These are phyloP conservation scores for Acaromyces ingoldii DNA, from an alignment of 1,284 basidiomycete species.

Conservation along the genomic window DNA sequence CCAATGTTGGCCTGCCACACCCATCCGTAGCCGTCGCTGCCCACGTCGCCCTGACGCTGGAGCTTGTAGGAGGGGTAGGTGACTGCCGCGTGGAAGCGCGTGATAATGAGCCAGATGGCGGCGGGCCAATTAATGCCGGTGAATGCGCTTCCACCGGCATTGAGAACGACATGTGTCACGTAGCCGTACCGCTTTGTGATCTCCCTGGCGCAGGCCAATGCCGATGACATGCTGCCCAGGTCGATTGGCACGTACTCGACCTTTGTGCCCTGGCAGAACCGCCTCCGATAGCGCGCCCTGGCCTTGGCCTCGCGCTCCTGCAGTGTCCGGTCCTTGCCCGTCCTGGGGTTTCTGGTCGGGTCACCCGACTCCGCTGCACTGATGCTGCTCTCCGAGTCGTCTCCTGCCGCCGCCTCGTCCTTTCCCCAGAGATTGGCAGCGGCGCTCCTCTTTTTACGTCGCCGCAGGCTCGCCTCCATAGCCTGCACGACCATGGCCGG, in stretches of 20 bases:
- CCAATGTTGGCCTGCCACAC: conserved; percentile 51
- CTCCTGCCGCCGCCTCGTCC: conserved; percentile 9
- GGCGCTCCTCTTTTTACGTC: conserved; percentile 24
- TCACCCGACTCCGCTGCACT: background rate
- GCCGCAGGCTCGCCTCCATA: conserved; percentile 17
- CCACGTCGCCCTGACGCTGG: conserved; percentile 45
- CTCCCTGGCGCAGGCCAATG: conserved; percentile 38
- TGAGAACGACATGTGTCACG: conserved; percentile 50
- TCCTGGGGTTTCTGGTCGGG: background rate
- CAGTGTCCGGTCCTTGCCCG: conserved; percentile 20
- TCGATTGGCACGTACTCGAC: conserved; percentile 49
- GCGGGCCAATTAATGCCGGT: conserved; percentile 44
- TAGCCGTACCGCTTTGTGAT: conserved; percentile 31
- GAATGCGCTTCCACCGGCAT: conserved; percentile 49
- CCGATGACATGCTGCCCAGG: conserved; percentile 46
- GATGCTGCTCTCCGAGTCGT: background rate
- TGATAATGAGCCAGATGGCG: conserved; percentile 42
- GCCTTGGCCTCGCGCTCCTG: conserved; percentile 31
- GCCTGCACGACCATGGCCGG: conserved; percentile 27
- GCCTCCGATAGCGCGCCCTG: conserved; percentile 33
- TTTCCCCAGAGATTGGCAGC: conserved; percentile 13
- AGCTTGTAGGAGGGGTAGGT: conserved; percentile 48
- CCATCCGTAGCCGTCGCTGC: conserved; percentile 48
- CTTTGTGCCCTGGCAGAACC: conserved; percentile 39
- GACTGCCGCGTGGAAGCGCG: conserved; percentile 42